Percentiles rank a stretch among this genome's conserved stretches.
phyloP scores from a whole-genome alignment of 1,284 basidiomycete genomes.

The Cutaneotrichosporon sp. region DNA sequence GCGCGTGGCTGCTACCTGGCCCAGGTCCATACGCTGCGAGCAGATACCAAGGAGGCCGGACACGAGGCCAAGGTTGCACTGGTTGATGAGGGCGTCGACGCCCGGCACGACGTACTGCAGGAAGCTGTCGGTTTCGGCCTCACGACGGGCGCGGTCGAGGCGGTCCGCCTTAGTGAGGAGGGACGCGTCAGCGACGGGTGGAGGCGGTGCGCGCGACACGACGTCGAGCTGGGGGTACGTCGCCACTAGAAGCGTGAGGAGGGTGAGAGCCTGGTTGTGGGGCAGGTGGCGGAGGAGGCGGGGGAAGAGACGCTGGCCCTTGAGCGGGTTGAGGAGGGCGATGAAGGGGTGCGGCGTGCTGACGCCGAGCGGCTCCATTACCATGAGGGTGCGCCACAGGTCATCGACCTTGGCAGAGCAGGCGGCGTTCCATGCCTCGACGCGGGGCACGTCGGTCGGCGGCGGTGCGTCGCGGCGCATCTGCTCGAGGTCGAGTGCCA shows the following conservation, averaged over 20 bases:
- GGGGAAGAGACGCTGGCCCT: slow-evolving; percentile 90
- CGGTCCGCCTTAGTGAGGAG: slow-evolving; percentile 58
- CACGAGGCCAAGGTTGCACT: slow-evolving; percentile 77
- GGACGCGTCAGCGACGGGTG: slow-evolving; percentile 56
- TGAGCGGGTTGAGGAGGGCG: slow-evolving; percentile 79
- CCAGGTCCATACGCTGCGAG: slow-evolving; percentile 75
- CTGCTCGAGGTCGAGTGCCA: slow-evolving; percentile 82
- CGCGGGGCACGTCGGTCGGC: slow-evolving; percentile 57
- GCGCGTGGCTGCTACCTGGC: slow-evolving; percentile 66
- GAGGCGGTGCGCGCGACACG: slow-evolving; percentile 67
- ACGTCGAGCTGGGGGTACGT: slow-evolving; percentile 93
- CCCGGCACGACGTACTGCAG: slow-evolving; percentile 83
- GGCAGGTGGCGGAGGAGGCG: slow-evolving; percentile 84
- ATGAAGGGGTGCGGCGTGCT: slow-evolving; percentile 96
- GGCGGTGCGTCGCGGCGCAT: slow-evolving; percentile 73
- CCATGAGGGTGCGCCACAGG: slow-evolving; percentile 78
- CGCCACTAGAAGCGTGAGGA: slow-evolving; percentile 88
- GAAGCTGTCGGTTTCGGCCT: slow-evolving; percentile 85
- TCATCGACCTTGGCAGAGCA: slow-evolving; percentile 66
- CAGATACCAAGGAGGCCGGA: slow-evolving; percentile 83
- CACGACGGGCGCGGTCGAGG: slow-evolving; percentile 68
- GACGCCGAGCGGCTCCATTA: slow-evolving; percentile 87
- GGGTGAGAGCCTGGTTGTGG: slow-evolving; percentile 74
- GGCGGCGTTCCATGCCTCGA: slow-evolving; percentile 60
- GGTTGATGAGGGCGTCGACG: slow-evolving; percentile 69